Base-by-base conservation (phyloP, 1,284 basidiomycete genomes). In the Xerocomus amazonicus region DNA sequence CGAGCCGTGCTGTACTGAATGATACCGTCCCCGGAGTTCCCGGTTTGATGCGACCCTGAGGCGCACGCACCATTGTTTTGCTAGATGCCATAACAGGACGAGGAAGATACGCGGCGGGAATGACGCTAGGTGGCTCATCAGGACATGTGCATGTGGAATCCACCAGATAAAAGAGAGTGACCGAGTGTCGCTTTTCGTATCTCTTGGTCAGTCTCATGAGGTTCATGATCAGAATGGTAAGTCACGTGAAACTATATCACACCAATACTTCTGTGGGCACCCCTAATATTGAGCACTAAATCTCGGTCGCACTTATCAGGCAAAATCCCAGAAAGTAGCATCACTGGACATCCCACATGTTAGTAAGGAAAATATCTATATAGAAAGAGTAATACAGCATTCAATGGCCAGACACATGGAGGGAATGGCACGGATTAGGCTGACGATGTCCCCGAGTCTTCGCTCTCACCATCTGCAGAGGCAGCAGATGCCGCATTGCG, bases 381-480 rank as follows among this genome's bases (percentile, higher is more conserved):
- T 65, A 57, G 48, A 56, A 56, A 47, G 54, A 58, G 59, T 65
- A 62, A 48, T 59, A 70, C 62, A 68, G 50, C 48, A 52, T 48
- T 66, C 47, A 52, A 52, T 40, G 49, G 43, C 48, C 58, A 59
- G 57, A 63, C 47, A 66, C 61, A 62, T 60, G 61, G 51, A 54
- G 48, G 56, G 64, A 56, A 52, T 52, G 45, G 35, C 50, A 57
- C 61, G 53, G 45, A 64, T 67, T 51, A 65, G 61, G 65, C 47
- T 57, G 76, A 79, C 59, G 78, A 83, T 60, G 75, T 76, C 54
- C 81, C 81, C 65, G 94, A 82, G 54, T 83, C 83, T 65, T 92
- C 92, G 58, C 87, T 84, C 58, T 87, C 88, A 38, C 77, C 76
- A 58, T 87, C 78, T 9, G 77, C 71, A 54, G 77, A 80, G 51